These are phyloP conservation scores for Quercus parvula DNA, from an alignment of 306 rosid species.

Conservation along the genomic window DNA sequence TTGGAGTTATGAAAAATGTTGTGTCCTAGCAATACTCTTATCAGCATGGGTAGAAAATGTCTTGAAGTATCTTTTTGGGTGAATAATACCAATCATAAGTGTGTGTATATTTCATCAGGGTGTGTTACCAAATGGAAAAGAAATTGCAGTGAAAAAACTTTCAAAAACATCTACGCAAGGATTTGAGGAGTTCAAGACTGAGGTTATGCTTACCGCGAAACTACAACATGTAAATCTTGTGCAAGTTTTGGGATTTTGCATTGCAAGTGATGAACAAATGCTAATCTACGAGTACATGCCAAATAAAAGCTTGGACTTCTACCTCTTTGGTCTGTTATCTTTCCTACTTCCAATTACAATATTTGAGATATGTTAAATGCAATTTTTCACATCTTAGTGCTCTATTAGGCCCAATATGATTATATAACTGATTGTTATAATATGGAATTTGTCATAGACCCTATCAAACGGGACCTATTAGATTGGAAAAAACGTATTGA, in stretches of 20 bases:
- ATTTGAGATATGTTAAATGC: neutral
- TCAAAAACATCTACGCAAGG: conserved; percentile 47
- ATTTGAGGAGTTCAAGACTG: conserved; percentile 46
- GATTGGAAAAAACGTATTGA: too few relatives aligned
- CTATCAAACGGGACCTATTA: too few relatives aligned
- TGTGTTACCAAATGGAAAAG: conserved; percentile 22
- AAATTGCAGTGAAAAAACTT: conserved; percentile 47
- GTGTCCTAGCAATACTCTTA: neutral
- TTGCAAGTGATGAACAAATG: conserved; percentile 37
- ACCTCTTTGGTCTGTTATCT: conserved; percentile 30
- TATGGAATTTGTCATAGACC: too few relatives aligned
- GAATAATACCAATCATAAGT: neutral
- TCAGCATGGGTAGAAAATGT: neutral
- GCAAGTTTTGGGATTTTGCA: conserved; percentile 34
- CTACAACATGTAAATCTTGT: conserved; percentile 52
- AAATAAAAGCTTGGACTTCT: conserved; percentile 43
- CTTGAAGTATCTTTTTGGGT: too few relatives aligned
- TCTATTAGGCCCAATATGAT: too few relatives aligned
- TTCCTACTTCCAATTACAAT: neutral
- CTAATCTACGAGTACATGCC: conserved; percentile 49
- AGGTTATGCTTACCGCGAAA: conserved; percentile 41
- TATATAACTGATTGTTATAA: too few relatives aligned
- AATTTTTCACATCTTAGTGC: neutral
- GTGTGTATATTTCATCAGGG: conserved; percentile 6
- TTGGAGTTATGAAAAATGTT: too few relatives aligned